Conservation (phyloP, 2,329 filamentous ascomycete species). For the Phyllosticta ampelicida region DNA sequence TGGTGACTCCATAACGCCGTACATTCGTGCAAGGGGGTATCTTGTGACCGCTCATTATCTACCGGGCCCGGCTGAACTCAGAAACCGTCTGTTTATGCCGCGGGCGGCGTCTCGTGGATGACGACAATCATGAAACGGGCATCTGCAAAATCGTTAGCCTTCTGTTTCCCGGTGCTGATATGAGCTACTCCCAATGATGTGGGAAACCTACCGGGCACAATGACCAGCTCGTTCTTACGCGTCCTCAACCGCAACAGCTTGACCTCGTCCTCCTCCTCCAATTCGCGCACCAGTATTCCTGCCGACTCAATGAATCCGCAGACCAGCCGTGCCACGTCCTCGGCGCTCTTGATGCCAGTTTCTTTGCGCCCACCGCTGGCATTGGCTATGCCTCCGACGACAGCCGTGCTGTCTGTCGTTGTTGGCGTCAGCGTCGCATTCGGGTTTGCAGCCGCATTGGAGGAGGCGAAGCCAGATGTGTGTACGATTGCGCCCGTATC, state of each 20-base stretch:
- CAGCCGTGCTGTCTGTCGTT: slow-evolving; percentile 19
- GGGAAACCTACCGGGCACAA: slow-evolving; percentile 50
- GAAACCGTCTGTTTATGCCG: slow-evolving; percentile 17
- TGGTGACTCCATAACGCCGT: slow-evolving; percentile 7
- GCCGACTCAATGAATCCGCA: slow-evolving; percentile 65
- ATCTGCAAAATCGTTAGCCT: slow-evolving; percentile 33
- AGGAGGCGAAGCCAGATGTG: slow-evolving; percentile 57
- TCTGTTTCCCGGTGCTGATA: background rate
- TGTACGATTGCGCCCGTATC: slow-evolving; percentile 63
- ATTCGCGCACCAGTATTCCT: slow-evolving; percentile 56
- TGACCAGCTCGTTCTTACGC: slow-evolving; percentile 76
- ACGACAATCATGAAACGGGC: slow-evolving; percentile 68
- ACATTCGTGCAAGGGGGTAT: slow-evolving; percentile 10
- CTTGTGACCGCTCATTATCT: slow-evolving; percentile 3
- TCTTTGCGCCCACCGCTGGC: slow-evolving; percentile 25
- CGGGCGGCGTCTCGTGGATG: slow-evolving; percentile 68
- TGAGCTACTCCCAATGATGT: background rate
- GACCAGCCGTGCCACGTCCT: slow-evolving; percentile 65
- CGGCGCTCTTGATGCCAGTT: slow-evolving; percentile 47
- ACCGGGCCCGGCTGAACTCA: background rate
- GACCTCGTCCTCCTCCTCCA: slow-evolving; percentile 69
- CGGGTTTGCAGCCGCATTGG: slow-evolving; percentile 41
- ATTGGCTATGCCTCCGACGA: slow-evolving; percentile 18
- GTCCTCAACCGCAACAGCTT: slow-evolving; percentile 66
- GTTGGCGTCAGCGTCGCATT: slow-evolving; percentile 27